These are phyloP conservation scores for Globisporangium parvum DNA, from an alignment of 352 stramenopile genomes.

Conservation along the genomic window DNA sequence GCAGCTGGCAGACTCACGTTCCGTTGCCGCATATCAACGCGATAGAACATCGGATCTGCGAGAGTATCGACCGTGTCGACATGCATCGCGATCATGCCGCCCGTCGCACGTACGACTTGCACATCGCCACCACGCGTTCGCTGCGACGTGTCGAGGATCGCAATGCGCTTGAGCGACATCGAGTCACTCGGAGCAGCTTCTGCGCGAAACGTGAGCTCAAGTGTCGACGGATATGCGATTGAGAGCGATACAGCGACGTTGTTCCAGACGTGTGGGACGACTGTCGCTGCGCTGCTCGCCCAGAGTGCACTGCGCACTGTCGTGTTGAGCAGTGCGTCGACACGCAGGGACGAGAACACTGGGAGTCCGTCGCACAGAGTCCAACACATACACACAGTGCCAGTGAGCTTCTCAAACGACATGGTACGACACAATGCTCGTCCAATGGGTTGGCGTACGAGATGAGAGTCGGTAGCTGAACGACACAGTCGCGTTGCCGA, in stretches of 20 bases:
- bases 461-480: slow-evolving; percentile 32
- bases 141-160: slow-evolving; percentile 12
- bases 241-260: slow-evolving; percentile 15
- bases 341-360: slow-evolving; percentile 35
- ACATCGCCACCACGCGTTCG: slow-evolving; percentile 16
- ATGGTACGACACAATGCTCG: not conserved
- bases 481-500: slow-evolving; percentile 17
- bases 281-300: slow-evolving; percentile 19
- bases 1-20: slow-evolving; percentile 4
- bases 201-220: slow-evolving; percentile 31
- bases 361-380: not conserved
- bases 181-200: slow-evolving; percentile 16
- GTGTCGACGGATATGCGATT: slow-evolving; percentile 14
- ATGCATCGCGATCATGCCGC: slow-evolving; percentile 33
- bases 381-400: slow-evolving; percentile 1
- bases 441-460: slow-evolving; percentile 14
- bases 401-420: not conserved
- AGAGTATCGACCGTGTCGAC: slow-evolving; percentile 5
- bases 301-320: slow-evolving; percentile 19
- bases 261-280: slow-evolving; percentile 25
- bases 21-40: slow-evolving; percentile 23
- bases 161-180: slow-evolving; percentile 36
- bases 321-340: slow-evolving; percentile 28
- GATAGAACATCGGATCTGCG: slow-evolving; percentile 20
- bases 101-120: slow-evolving; percentile 24